phyloP scores from a whole-genome alignment of 495 filamentous ascomycete species.

The Podospora comata region DNA sequence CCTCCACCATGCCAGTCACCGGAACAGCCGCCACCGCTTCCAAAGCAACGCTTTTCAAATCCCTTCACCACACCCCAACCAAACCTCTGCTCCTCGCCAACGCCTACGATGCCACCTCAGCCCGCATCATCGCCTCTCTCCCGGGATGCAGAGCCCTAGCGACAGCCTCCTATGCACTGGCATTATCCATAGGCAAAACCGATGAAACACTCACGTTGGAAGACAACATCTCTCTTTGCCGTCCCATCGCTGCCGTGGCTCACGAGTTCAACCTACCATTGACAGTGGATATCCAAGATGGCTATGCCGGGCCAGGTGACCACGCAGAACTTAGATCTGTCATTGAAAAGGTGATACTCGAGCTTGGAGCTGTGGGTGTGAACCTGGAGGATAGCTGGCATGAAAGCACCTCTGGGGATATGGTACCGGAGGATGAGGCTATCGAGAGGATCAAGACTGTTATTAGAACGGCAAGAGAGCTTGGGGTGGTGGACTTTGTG shows the following conservation, averaged over 20 bases:
- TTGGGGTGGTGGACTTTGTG: slow-evolving; percentile 48
- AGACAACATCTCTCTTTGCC: slow-evolving; percentile 33
- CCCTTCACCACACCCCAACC: slow-evolving; percentile 25
- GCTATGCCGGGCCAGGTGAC: slow-evolving; percentile 38
- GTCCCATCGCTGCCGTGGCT: slow-evolving; percentile 32
- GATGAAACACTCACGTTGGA: slow-evolving; percentile 45
- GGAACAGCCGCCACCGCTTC: not conserved
- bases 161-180: slow-evolving; percentile 52
- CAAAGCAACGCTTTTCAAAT: not conserved
- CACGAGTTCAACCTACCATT: slow-evolving; percentile 36
- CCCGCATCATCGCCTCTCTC: slow-evolving; percentile 40
- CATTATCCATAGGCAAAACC: slow-evolving; percentile 37
- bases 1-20: not conserved
- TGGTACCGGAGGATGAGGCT: slow-evolving; percentile 38
- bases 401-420: slow-evolving; percentile 18
- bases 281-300: slow-evolving; percentile 53
- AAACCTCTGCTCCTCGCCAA: slow-evolving; percentile 53
- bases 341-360: not conserved
- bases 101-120: slow-evolving; percentile 49
- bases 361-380: slow-evolving; percentile 48
- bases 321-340: not conserved
- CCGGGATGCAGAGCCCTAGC: slow-evolving; percentile 47
- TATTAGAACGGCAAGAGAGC: slow-evolving; percentile 30
- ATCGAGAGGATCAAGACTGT: slow-evolving; percentile 38
- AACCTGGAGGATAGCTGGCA: slow-evolving; percentile 52